Base-by-base conservation (phyloP, 2,329 filamentous ascomycete species). In the Aspergillus thermomutatus region DNA sequence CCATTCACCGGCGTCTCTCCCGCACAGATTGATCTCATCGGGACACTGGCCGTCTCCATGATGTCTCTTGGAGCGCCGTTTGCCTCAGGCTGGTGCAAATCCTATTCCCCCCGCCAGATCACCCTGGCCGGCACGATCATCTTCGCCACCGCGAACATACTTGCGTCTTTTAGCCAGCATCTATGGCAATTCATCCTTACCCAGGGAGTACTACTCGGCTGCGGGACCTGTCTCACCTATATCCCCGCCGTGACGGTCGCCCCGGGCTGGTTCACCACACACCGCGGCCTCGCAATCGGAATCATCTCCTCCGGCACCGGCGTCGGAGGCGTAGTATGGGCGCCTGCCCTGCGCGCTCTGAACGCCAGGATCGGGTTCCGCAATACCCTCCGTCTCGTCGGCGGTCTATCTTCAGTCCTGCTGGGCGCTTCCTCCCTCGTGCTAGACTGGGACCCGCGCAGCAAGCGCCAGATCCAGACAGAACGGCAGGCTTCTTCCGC, bases 221-320 rank as follows among this genome's bases (percentile, higher is more conserved):
- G 74, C n/a, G 75, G 68, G 0, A 71, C 71, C 1, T 76, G 73
- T 28, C 62, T 78, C 50, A 61, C 71, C 0, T 78, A 74, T 57
- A 70, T 77, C 5, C 71, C 74, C 0, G 69, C 75, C 1, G 69
- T 77, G 55, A 72, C 72, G 0, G 66, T 77, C 21, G 65, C 72
- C 0, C 76, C 76, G 1, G 71, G 68, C 9, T 77, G 72, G 69
- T 77, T 76, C 52, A 65, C 68, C 49, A 66, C 67, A 9, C 66
- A 67, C 5, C 67, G 75, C 4, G 75, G 71, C 4, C 62, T 77
- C 2, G 74, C 72, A 0, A 77, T 77, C 70, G 75, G 75, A 0
- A 68, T 77, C 8, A 68, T 77, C 5, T 67, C 72, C 17, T 69
- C 70, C 3, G 75, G 75, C 2, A 73, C 74, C 2, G 75, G 75